phyloP scores from a whole-genome alignment of 495 filamentous ascomycete genomes.

The Neurospora sp. region DNA sequence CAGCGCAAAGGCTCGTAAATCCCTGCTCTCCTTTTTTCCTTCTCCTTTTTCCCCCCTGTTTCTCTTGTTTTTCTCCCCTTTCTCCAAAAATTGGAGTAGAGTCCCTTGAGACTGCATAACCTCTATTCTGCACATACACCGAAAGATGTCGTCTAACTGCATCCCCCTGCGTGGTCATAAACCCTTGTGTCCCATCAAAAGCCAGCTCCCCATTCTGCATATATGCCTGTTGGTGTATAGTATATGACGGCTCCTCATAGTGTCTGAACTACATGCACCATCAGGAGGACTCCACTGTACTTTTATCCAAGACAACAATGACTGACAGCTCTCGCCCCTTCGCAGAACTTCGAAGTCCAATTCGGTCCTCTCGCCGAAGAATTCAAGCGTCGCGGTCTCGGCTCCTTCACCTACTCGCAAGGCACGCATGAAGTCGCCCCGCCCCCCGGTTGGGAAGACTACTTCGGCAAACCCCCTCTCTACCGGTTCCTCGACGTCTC shows the following conservation, averaged over 20 bases:
- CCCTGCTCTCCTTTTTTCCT: background rate
- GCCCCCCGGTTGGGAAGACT: constrained; percentile 40
- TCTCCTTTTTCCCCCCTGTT: background rate
- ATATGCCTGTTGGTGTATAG: background rate
- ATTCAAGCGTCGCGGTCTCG: constrained; percentile 30
- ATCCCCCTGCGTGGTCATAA: background rate
- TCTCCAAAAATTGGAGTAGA: background rate
- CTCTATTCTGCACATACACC: background rate
- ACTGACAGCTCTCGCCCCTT: background rate
- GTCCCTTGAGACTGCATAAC: background rate
- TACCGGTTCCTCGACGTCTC: constrained; percentile 42
- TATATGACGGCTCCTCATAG: too few species aligned
- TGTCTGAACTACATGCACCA: too few species aligned
- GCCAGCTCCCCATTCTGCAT: background rate
- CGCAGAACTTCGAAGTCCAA: constrained; percentile 44
- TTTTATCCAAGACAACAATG: background rate
- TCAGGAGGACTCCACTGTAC: background rate
- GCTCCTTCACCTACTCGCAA: constrained; percentile 39
- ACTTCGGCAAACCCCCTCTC: constrained; percentile 42
- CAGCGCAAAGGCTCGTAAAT: constrained; percentile 26
- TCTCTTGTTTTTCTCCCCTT: background rate
- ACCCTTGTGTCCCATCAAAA: background rate
- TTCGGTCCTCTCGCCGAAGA: constrained; percentile 41
- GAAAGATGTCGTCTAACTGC: background rate
- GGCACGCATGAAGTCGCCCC: constrained; percentile 34